phyloP scores from a whole-genome alignment of 352 stramenopile species.

The Globisporangium recalcitrans region DNA sequence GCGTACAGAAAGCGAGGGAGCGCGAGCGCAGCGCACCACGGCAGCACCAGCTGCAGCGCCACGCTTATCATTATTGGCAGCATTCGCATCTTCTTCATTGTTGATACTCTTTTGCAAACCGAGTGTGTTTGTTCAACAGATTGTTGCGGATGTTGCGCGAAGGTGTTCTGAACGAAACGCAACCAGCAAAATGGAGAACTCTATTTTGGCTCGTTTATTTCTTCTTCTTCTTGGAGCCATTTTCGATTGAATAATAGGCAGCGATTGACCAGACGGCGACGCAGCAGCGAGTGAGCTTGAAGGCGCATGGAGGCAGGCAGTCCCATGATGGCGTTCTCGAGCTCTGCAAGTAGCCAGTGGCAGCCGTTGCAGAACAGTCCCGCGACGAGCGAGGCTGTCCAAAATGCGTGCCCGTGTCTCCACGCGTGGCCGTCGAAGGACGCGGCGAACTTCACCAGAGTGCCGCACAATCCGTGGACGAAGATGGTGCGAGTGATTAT shows the following conservation, averaged over 20 bases:
- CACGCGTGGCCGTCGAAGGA: constrained; percentile 35
- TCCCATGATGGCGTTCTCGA: constrained; percentile 22
- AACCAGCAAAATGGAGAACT: not conserved
- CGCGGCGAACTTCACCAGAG: constrained; percentile 31
- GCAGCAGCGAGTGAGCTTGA: not conserved
- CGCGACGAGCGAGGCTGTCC: not conserved
- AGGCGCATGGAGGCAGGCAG: not conserved
- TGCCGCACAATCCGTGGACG: constrained; percentile 23
- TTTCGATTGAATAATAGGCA: not conserved
- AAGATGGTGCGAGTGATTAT: constrained; percentile 32
- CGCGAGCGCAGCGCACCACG: constrained; percentile 14
- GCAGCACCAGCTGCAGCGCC: constrained; percentile 24
- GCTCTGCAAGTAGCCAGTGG: constrained; percentile 17
- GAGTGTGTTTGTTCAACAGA: not conserved
- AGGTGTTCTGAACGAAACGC: not conserved
- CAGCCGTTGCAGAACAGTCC: constrained; percentile 12
- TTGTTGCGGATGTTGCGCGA: not conserved
- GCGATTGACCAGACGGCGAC: not conserved
- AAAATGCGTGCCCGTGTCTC: not conserved
- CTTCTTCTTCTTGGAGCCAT: not conserved
- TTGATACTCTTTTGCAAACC: not conserved
- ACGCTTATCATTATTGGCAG: constrained; percentile 7
- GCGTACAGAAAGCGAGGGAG: constrained; percentile 26
- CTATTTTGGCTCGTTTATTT: not conserved
- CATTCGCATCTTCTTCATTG: not conserved